Evolutionary conservation across 805 yeast genomes (phyloP), one percentile per base, ranked within the genome.

Genomic region (Pichia pseudocactophila): DNA sequence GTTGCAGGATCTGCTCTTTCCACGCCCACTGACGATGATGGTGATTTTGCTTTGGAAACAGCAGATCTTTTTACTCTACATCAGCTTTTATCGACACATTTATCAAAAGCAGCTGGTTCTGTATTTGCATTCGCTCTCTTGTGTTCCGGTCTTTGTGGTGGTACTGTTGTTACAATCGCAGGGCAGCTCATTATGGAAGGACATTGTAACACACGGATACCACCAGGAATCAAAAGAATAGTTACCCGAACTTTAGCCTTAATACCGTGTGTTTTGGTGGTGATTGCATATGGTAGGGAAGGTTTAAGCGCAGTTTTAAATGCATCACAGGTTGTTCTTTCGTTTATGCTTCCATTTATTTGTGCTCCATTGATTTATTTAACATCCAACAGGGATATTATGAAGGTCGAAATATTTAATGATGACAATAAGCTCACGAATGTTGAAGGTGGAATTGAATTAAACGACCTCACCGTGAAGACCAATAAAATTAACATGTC

Each of bases 151-250:
- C 90, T 88, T 56, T 81, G 92, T 54, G 96, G 96, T 2, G 96
- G 96, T 34, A 84, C 90, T 32, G 95, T 88, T 16, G 88, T 95
- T 57, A 89, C 96, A 0, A 71, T 89, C 54, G 89, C 96, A 2
- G 95, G 96, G 30, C 96, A 88, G 59, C 85, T 86, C 78, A 94
- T 88, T 8, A 78, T 86, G 54, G 96, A 88, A 59, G 97, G 97
- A 1, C 89, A 87, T 53, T 69, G 86, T 20, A 69, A 74, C 46
- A 84, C 95, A 83, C 67, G 82, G 7, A 71, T 87, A 46, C 77
- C 83, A 30, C 96, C 97, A 2, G 88, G 88, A 65, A 68, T 82
- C 2, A 74, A 95, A 42, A 71, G 96, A 47, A 66, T 88, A 34
- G 68, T 85, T 20, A 88, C 96, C 0, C 70, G 97, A 55, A 70